These are phyloP conservation scores for Mycena indigotica DNA, from an alignment of 768 basidiomycete species.

Conservation along the genomic window DNA sequence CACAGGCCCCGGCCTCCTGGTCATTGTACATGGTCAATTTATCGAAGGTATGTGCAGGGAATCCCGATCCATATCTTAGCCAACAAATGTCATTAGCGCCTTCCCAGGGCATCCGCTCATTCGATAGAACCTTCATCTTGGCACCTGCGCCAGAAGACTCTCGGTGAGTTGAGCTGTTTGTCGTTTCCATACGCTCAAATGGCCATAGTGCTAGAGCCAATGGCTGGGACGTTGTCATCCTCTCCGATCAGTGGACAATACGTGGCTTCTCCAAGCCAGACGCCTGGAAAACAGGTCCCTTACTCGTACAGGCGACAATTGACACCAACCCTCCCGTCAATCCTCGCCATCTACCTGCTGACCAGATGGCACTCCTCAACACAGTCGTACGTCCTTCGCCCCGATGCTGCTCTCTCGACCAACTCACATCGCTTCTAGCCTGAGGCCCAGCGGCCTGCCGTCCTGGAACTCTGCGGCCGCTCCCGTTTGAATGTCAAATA, in stretches of 20 bases:
- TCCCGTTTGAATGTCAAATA: slow-evolving; percentile 82
- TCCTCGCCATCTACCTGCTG: slow-evolving; percentile 38
- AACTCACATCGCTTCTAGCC: slow-evolving; percentile 44
- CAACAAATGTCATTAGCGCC: slow-evolving; percentile 47
- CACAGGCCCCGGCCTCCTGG: slow-evolving; percentile 18
- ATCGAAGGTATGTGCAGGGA: slow-evolving; percentile 68
- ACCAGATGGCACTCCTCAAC: slow-evolving; percentile 54
- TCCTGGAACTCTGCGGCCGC: slow-evolving; percentile 67
- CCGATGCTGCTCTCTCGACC: slow-evolving; percentile 13
- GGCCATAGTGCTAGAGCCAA: slow-evolving; percentile 64
- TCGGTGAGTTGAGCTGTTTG: slow-evolving; percentile 54
- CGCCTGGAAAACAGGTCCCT: slow-evolving; percentile 76
- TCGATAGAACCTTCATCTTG: slow-evolving; percentile 90
- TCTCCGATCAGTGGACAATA: slow-evolving; percentile 86
- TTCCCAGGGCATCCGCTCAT: slow-evolving; percentile 81
- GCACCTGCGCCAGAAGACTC: slow-evolving; percentile 81
- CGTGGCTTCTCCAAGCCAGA: slow-evolving; percentile 82
- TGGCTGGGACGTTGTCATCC: slow-evolving; percentile 88
- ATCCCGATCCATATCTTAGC: background rate
- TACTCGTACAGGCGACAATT: slow-evolving; percentile 63
- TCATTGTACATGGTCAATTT: slow-evolving; percentile 74
- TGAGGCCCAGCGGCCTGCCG: slow-evolving; percentile 68
- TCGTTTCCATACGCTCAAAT: slow-evolving; percentile 17
- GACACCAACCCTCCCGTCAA: slow-evolving; percentile 26
- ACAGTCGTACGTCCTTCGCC: slow-evolving; percentile 53